These are phyloP conservation scores for Ochetophila trinervis DNA, from an alignment of 306 rosid genomes.

Conservation along the genomic window DNA sequence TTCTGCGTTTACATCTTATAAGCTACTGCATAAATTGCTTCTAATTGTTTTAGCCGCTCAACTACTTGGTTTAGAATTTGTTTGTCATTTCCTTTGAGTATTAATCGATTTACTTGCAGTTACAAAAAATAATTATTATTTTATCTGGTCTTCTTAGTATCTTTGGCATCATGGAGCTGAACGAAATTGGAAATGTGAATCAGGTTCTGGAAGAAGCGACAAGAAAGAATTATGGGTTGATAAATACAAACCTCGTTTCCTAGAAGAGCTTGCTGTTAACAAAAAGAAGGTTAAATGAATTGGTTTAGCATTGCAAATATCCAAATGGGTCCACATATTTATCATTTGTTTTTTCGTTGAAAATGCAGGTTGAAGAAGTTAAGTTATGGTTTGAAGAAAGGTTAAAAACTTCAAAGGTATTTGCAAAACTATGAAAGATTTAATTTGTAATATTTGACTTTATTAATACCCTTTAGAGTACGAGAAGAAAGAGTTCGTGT, in stretches of 20 bases:
- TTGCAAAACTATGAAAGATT: not conserved
- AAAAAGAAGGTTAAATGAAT: slow-evolving; percentile 66
- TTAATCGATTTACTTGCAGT: not conserved
- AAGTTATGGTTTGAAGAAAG: slow-evolving; percentile 78
- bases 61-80: not conserved
- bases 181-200: slow-evolving; percentile 23
- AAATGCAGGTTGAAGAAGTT: slow-evolving; percentile 75
- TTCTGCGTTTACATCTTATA: not conserved
- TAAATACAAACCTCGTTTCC: slow-evolving; percentile 65
- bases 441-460: not conserved
- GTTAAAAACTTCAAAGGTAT: slow-evolving; percentile 66
- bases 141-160: not conserved
- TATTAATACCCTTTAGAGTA: not conserved
- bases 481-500: not conserved
- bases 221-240: slow-evolving; percentile 73
- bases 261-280: slow-evolving; percentile 86
- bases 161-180: slow-evolving; percentile 8
- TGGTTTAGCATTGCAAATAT: slow-evolving; percentile 20
- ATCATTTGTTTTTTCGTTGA: slow-evolving; percentile 8
- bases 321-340: slow-evolving; percentile 8
- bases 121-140: not conserved
- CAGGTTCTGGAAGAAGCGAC: slow-evolving; percentile 44
- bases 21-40: too few species aligned
- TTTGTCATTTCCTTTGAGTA: not conserved
- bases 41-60: too few species aligned